Percentiles rank a stretch among this genome's conserved stretches.
Evolutionary conservation across 495 filamentous ascomycete genomes (phyloP).

Genomic region (Aspergillus haitiensis): DNA sequence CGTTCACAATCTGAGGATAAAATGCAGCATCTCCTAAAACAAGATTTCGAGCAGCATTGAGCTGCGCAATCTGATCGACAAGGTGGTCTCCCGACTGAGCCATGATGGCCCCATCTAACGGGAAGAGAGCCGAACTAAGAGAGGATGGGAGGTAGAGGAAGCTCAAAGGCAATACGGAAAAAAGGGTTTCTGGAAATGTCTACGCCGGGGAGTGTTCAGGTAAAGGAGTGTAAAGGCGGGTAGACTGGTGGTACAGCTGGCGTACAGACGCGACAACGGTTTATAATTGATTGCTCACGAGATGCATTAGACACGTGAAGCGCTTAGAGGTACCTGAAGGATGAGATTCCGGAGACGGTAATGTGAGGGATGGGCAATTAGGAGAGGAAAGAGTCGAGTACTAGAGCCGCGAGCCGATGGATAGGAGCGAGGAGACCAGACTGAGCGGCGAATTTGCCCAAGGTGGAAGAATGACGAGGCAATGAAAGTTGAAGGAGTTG

Average conservation of each 20-base stretch:
- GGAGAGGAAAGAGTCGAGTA: background rate
- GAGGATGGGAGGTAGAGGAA: conserved; percentile 5
- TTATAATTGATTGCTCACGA: conserved; percentile 14
- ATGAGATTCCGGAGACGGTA: background rate
- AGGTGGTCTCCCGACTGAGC: conserved; percentile 54
- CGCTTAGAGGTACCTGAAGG: conserved; percentile 3
- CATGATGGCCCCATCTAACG: conserved; percentile 34
- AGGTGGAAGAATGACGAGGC: conserved; percentile 24
- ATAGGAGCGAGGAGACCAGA: background rate
- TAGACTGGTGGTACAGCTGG: background rate
- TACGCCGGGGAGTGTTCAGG: conserved; percentile 17
- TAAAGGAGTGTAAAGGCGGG: background rate
- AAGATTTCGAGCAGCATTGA: conserved; percentile 82
- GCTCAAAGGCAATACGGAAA: conserved; percentile 2
- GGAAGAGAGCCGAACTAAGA: conserved; percentile 5
- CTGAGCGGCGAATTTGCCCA: conserved; percentile 20
- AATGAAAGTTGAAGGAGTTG: conserved; percentile 7
- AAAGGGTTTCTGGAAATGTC: conserved; percentile 5
- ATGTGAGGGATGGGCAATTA: background rate
- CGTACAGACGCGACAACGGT: conserved; percentile 13
- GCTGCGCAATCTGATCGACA: conserved; percentile 74
- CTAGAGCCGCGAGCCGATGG: background rate
- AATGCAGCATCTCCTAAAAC: conserved; percentile 78
- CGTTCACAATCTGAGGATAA: conserved; percentile 87
- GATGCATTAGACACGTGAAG: conserved; percentile 18